Base-by-base conservation (phyloP, 1,284 basidiomycete genomes). In the Athelia sp. region DNA sequence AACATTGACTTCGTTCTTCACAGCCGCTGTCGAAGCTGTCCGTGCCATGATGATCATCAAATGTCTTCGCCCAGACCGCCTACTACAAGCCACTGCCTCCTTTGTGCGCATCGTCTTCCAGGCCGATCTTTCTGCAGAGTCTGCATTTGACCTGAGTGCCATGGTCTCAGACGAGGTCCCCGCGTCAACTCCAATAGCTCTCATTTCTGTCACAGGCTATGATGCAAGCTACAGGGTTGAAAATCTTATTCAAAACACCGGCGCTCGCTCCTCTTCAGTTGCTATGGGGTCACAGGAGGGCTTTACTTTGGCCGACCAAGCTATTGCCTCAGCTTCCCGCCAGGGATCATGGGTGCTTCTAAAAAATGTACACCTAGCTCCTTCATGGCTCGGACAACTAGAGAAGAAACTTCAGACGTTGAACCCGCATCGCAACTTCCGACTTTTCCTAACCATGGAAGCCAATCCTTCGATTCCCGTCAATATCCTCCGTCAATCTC, bases 251-350 rank as follows among this genome's bases (percentile, higher is more conserved):
- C 83, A 87, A 61, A 81, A 83, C 43, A 83, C 82, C 11, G 83
- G 84, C 21, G 75, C 80, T 35, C 82, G 84, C 24, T 95, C 91
- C 53, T 75, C 84, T 0, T 90, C 92, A 1, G 90, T 98, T 15
- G 95, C 95, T 11, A 97, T 98, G 93, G 95, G 95, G n/a, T 97
- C 94, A 1, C 90, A 93, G 56, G 95, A 98, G 75, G 94, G 95
- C n/a, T 95, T 93, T 67, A 81, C 82, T 6, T 76, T 93, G 2
- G 95, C 95, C 4, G 95, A 98, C 61, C 93, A 96, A 65, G 93
- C 93, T 2, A 97, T 98, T 55, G 87, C 90, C 18, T 71, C 85
- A 19, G 94, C 94, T 21, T 90, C 93, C 14, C 81, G 94, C 18
- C 90, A 92, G 64, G 95, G 95, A 6, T 81, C 87, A 13, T 96